Conservation (phyloP, 805 yeast species). For the Saccharomycopsis vini region DNA sequence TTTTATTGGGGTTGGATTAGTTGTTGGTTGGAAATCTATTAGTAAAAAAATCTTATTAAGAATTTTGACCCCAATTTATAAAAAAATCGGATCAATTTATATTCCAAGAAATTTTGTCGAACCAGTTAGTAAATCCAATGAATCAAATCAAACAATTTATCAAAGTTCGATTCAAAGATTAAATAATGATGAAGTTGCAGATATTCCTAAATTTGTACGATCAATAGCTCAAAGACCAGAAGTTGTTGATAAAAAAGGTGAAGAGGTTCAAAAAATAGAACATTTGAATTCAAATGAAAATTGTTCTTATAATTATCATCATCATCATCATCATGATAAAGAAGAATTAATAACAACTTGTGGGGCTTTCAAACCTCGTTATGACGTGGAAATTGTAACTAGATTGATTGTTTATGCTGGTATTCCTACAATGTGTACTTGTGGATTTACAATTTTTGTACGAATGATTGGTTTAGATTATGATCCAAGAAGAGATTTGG, state of each 20-base stretch:
- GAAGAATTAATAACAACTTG: slow-evolving; percentile 19
- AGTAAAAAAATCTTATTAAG: slow-evolving; percentile 60
- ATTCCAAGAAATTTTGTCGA: slow-evolving; percentile 32
- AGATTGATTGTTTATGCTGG: slow-evolving; percentile 78
- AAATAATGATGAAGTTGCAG: slow-evolving; percentile 11
- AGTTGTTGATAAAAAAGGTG: slow-evolving; percentile 12
- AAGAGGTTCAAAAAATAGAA: neutral
- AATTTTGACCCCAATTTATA: slow-evolving; percentile 52
- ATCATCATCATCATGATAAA: neutral
- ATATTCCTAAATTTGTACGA: slow-evolving; percentile 3
- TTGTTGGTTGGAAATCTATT: slow-evolving; percentile 64
- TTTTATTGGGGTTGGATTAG: slow-evolving; percentile 49
- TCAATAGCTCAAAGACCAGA: slow-evolving; percentile 7
- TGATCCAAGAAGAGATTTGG: slow-evolving; percentile 4
- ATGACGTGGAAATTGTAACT: slow-evolving; percentile 70
- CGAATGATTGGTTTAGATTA: slow-evolving; percentile 14
- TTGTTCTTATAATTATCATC: neutral
- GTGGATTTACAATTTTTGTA: slow-evolving; percentile 26
- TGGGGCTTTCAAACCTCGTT: slow-evolving; percentile 51
- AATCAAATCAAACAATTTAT: slow-evolving; percentile 22
- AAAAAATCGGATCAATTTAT: slow-evolving; percentile 26
- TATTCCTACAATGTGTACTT: slow-evolving; percentile 47
- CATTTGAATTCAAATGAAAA: too few relatives aligned
- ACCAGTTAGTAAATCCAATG: slow-evolving; percentile 28
- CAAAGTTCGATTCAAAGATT: slow-evolving; percentile 7